These are phyloP conservation scores for Eucalyptus microcorys DNA, from an alignment of 345 rosid genomes.

Conservation along the genomic window DNA sequence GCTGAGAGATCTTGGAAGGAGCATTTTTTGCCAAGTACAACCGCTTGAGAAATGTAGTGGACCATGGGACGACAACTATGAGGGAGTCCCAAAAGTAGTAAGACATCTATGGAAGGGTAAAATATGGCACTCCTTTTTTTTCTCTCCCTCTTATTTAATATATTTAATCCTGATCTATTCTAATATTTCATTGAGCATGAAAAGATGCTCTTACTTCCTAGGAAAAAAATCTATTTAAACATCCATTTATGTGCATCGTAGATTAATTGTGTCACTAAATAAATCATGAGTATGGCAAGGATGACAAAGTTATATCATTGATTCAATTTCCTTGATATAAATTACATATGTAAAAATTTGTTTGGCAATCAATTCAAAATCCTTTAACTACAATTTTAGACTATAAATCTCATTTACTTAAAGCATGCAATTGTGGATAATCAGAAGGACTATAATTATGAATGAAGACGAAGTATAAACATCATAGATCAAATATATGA, in stretches of 20 bases:
- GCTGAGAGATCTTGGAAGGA: too few species aligned
- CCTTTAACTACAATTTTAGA: not conserved
- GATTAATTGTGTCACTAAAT: not conserved
- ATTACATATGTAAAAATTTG: too few species aligned
- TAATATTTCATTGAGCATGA: not conserved
- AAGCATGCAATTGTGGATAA: not conserved
- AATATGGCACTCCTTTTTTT: not conserved
- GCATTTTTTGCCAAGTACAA: too few species aligned
- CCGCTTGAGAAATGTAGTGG: too few species aligned
- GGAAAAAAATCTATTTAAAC: not conserved
- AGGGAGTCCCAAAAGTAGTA: too few species aligned
- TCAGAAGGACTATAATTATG: not conserved
- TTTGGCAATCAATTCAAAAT: not conserved
- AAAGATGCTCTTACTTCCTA: not conserved
- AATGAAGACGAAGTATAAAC: not conserved
- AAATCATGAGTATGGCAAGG: not conserved
- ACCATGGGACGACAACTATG: too few species aligned
- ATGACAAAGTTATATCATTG: not conserved
- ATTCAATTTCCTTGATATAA: too few species aligned
- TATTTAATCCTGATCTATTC: not conserved
- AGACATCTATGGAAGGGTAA: fast-evolving
- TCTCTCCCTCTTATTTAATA: not conserved
- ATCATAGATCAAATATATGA: not conserved
- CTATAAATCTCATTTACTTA: too few species aligned
- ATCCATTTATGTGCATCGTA: not conserved